Conservation (phyloP, 768 basidiomycete species). For the Amanita exitialis region DNA sequence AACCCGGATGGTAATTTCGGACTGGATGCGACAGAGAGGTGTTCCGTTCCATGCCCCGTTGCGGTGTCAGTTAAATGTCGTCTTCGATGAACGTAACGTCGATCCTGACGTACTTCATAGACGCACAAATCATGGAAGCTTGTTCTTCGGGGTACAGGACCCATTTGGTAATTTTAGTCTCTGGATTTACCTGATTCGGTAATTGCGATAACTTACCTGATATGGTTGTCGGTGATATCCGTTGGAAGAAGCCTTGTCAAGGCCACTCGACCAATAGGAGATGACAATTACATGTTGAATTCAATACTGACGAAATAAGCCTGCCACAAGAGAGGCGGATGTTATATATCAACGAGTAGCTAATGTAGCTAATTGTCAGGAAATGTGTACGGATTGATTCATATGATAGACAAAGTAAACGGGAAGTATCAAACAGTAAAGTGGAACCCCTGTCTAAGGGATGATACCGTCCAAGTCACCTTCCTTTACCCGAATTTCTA, state of each 20-base stretch:
- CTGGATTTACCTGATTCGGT: background rate
- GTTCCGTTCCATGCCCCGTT: background rate
- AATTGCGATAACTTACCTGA: background rate
- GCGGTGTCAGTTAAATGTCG: background rate
- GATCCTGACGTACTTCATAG: background rate
- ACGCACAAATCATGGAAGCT: background rate
- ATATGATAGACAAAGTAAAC: background rate
- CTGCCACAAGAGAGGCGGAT: background rate
- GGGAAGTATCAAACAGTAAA: background rate
- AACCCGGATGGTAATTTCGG: background rate
- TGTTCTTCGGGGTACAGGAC: too few relatives aligned
- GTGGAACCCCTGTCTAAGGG: slow-evolving; percentile 25
- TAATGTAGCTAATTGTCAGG: background rate
- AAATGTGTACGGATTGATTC: background rate
- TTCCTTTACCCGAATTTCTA: slow-evolving; percentile 77
- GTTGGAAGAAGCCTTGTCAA: too few relatives aligned
- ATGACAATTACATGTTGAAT: too few relatives aligned
- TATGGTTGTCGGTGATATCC: too few relatives aligned
- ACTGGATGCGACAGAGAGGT: too few relatives aligned
- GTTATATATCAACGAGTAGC: background rate
- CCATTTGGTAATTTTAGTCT: too few relatives aligned
- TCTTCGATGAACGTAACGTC: background rate
- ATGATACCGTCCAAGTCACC: slow-evolving; percentile 73
- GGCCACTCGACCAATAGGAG: too few relatives aligned
- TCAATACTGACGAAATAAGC: too few relatives aligned